Base-by-base conservation (phyloP, 2,329 filamentous ascomycete species). In the Myrmaecium sp. region DNA sequence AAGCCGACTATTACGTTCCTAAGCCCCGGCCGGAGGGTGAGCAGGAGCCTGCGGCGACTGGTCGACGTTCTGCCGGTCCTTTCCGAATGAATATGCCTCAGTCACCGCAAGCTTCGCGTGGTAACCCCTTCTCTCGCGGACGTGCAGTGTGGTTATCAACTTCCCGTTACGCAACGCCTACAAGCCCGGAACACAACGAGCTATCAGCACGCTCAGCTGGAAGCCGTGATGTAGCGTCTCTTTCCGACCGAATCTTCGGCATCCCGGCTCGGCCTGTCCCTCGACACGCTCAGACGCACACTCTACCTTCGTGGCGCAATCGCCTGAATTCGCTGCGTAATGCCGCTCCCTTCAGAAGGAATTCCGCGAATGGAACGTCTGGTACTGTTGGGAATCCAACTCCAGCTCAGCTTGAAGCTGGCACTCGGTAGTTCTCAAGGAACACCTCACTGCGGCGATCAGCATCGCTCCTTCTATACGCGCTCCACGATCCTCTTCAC, bases 1-100 rank as follows among this genome's bases (percentile, higher is more conserved):
- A 98, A 57, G 81, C 86, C 21, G 89, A 98, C 47, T 98, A 95
- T 52, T 95, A 92, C 51, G 75, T 82, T 3, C 86, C 89, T 0
- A 95, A 95, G 55, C 81, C 83, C 26, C 77, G 82, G 10, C 62
- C 78, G 3, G 69, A 73, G 33, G 61, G 55, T 6, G 59, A 62
- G 27, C 31, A 37, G 22, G 49, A 34, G 12, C 38, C 41, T 17
- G 28, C 41, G 4, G 23, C 34, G 6, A 35, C 39, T n/a, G 22
- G 30, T n/a, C 48, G 46, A 23, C 46, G 46, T 13, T 30, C 42
- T n/a, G 36, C 32, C 17, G 35, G 33, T 7, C 22, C 30, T 17
- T 35, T 39, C 17, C 40, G 44, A 14, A 37, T 50, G 12, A 31
- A 45, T 18, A 44, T 45, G 6, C 47, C 49, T 19, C 42, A 40